Conservation (phyloP, 805 yeast genomes). For the Candida germanica region DNA sequence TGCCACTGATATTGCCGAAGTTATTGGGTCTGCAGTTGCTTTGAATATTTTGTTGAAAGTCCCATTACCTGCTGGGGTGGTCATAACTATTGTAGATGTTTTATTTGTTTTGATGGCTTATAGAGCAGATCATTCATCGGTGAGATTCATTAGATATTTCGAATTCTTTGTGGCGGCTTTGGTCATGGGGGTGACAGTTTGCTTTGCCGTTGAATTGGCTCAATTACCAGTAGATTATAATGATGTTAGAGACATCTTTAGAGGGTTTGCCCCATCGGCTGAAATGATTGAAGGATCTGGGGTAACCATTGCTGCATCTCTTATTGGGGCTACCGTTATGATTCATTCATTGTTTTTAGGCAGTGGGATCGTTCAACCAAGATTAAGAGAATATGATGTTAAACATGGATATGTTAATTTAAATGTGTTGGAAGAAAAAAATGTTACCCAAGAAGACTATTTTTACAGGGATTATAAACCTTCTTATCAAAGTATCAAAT, state of each 20-base stretch:
- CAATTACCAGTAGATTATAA: constrained; percentile 27
- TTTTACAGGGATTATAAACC: constrained; percentile 58
- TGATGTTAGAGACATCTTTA: constrained; percentile 30
- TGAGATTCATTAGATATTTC: constrained; percentile 31
- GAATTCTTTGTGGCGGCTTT: constrained; percentile 42
- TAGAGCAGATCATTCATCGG: constrained; percentile 40
- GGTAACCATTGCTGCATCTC: constrained; percentile 45
- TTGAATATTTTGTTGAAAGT: constrained; percentile 42
- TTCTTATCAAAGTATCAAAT: constrained; percentile 64
- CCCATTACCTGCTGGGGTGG: constrained; percentile 50
- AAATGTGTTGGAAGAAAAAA: constrained; percentile 14
- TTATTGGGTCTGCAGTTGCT: constrained; percentile 51
- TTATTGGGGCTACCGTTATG: constrained; percentile 52
- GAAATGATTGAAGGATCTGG: constrained; percentile 43
- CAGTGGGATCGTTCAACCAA: constrained; percentile 47
- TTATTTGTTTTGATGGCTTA: constrained; percentile 46
- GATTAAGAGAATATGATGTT: constrained; percentile 45
- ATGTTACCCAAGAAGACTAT: constrained; percentile 22
- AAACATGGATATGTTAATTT: constrained; percentile 30
- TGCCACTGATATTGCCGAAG: constrained; percentile 54
- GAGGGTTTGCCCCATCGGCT: constrained; percentile 44
- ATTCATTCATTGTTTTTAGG: constrained; percentile 50
- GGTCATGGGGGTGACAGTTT: constrained; percentile 42
- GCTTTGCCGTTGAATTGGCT: constrained; percentile 45
- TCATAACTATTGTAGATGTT: constrained; percentile 44